Conservation (phyloP, 306 rosid species). For the Corylus heterophylla region DNA sequence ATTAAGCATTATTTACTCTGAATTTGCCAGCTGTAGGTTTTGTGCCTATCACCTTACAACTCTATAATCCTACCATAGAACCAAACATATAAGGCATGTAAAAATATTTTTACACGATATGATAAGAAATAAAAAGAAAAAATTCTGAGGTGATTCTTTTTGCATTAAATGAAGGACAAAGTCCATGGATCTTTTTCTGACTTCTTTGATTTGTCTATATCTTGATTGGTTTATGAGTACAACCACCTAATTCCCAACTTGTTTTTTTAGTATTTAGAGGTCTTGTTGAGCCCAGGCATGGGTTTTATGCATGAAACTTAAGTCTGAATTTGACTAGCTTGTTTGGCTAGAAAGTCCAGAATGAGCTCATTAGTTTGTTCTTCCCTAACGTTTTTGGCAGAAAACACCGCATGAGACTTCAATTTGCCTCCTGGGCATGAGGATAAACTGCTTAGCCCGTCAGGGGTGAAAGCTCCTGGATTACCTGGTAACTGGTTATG, state of each 20-base stretch:
- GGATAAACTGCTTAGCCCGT: no score
- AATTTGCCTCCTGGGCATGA: not conserved
- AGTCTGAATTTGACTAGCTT: not conserved
- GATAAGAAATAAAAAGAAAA: not conserved
- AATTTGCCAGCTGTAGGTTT: not conserved
- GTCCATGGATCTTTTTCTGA: not conserved
- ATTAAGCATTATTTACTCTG: not conserved
- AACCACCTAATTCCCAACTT: not conserved
- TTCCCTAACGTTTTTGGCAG: not conserved
- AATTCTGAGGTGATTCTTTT: not conserved
- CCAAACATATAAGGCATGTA: not conserved
- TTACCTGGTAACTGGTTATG: no score
- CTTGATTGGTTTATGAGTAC: not conserved
- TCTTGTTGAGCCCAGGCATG: not conserved
- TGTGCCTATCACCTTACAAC: not conserved
- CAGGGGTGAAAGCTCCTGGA: no score
- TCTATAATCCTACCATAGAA: not conserved
- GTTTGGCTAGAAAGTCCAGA: not conserved
- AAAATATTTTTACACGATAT: not conserved
- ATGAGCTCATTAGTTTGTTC: not conserved
- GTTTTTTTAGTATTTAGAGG: not conserved
- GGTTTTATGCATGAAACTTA: not conserved
- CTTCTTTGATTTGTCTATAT: conserved; percentile 1
- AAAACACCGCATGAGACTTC: not conserved
- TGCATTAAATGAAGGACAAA: not conserved